Evolutionary conservation across 139 green algal genomes (phyloP).

Genomic region (Zygnema cylindricum): DNA sequence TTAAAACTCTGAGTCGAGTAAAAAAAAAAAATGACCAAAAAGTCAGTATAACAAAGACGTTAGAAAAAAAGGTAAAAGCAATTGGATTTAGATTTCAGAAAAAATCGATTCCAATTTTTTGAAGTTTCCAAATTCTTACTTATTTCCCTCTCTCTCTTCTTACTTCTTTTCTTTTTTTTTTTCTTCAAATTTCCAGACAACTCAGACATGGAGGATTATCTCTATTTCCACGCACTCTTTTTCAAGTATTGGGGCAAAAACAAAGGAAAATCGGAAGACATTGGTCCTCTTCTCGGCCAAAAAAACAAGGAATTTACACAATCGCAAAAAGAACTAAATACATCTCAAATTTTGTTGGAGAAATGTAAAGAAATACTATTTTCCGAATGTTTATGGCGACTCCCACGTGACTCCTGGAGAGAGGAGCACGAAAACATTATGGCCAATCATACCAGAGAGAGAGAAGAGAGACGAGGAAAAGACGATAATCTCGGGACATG

Average conservation of each 20-base stretch:
- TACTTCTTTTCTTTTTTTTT: not conserved
- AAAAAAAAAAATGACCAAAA: not conserved
- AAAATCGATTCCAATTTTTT: not conserved
- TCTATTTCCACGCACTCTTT: not conserved
- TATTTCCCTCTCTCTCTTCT: too few species aligned
- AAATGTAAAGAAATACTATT: not conserved
- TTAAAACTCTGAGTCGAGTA: too few species aligned
- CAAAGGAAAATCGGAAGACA: not conserved
- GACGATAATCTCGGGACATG: not conserved
- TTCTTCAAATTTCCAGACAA: not conserved
- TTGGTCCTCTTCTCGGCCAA: not conserved
- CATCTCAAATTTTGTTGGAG: not conserved
- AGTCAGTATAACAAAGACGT: not conserved
- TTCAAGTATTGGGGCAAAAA: constrained; percentile 11
- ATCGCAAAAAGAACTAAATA: not conserved
- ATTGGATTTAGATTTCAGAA: not conserved
- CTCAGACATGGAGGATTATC: not conserved
- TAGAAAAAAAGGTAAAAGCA: not conserved
- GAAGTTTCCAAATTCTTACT: too few species aligned
- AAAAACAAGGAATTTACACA: not conserved
- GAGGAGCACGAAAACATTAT: not conserved
- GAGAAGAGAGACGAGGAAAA: not conserved
- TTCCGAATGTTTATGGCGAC: not conserved
- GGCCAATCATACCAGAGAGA: not conserved
- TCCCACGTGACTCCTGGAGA: not conserved